Base-by-base conservation (phyloP, 2,329 filamentous ascomycete species). In the Alternaria sp. region DNA sequence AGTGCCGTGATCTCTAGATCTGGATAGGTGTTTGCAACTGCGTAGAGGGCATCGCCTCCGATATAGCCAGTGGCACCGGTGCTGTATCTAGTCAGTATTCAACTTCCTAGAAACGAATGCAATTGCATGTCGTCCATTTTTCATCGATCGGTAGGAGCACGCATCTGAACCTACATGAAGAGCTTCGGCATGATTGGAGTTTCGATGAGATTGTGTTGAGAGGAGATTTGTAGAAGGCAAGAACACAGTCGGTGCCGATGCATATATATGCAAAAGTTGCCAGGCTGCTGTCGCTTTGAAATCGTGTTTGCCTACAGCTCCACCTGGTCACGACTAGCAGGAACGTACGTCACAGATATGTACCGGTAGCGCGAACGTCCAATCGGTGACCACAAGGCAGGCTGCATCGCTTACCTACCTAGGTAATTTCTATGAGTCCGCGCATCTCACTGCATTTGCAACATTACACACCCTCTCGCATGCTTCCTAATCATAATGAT, bases 1-100 rank as follows among this genome's bases (percentile, higher is more conserved):
- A 86, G 75, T n/a, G 79, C 81, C 4, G 83, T 84, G 63, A 84
- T 81, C 36, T 83, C 79, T 49, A 83, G 84, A 30, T 86, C 83
- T 4, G 84, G 84, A 58, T 85, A 82, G 9, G 81, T 77, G 50
- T 81, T 76, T 45, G 80, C 70, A 23, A 86, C 78, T 19, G 66
- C 64, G 46, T 74, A 73, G 30, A 77, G 68, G 43, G 64, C 68
- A 36, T 77, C 75, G 25, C 76, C 76, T 32, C 76, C 74, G 25
- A 78, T 74, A 57, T 78, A 78, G 56, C 76, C 76, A 13, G 76
- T 78, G 2, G 70, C 74, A 6, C 76, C 76, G 10, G 75, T 77
- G 47, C 75, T 77, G 12, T 3, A 11, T 12, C 8, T 47, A 36
- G 66, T 59, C 59, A 64, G 57, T 4, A 6, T 4, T 6, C 3